These are phyloP conservation scores for Tricholoma saponaceum DNA, from an alignment of 768 basidiomycete species.

Conservation along the genomic window DNA sequence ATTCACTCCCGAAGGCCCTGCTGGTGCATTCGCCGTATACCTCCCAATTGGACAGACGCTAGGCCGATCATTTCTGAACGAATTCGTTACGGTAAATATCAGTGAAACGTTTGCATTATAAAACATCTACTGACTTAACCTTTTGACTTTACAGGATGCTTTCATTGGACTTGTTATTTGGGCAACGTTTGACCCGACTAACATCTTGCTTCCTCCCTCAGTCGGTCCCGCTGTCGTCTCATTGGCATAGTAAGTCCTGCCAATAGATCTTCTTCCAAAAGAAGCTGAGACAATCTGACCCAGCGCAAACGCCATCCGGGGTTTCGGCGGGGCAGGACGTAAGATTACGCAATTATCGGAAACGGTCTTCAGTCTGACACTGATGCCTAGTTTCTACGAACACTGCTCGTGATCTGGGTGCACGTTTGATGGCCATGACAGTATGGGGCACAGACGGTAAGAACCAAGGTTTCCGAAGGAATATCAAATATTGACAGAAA, in stretches of 20 bases:
- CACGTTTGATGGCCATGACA: conserved; percentile 54
- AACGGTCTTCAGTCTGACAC: not conserved
- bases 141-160: conserved; percentile 30
- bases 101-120: not conserved
- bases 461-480: not conserved
- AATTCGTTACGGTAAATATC: conserved; percentile 47
- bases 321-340: conserved; percentile 50
- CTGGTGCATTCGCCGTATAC: conserved; percentile 54
- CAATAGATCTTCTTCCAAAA: not conserved
- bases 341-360: conserved; percentile 11
- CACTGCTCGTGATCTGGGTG: conserved; percentile 65
- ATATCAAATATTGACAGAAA: not conserved
- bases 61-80: conserved; percentile 46
- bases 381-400: conserved; percentile 50
- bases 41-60: conserved; percentile 38
- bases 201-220: conserved; percentile 50
- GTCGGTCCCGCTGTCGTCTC: conserved; percentile 49
- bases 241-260: conserved; percentile 50
- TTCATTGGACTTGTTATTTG: conserved; percentile 50
- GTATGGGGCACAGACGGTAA: conserved; percentile 51
- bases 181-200: conserved; percentile 54
- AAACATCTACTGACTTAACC: not conserved
- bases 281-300: not conserved
- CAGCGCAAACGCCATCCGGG: conserved; percentile 59
- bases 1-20: conserved; percentile 39